Conservation (phyloP, 2,329 filamentous ascomycete species). For the Colletotrichum lini region DNA sequence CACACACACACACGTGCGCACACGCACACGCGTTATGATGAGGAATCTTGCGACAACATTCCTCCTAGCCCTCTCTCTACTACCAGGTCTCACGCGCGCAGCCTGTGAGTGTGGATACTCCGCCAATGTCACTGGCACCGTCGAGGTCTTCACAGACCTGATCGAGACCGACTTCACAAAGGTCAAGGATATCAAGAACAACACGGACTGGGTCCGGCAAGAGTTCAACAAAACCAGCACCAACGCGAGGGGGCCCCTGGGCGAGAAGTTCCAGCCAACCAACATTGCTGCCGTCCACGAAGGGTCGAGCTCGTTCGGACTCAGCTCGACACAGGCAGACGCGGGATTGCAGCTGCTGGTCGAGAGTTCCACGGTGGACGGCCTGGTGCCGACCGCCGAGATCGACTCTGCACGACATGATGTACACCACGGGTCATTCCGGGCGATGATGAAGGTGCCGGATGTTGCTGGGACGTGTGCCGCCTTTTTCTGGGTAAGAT, state of each 20-base stretch:
- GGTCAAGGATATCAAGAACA: slow-evolving; percentile 60
- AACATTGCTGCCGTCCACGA: slow-evolving; percentile 69
- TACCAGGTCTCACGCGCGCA: slow-evolving; percentile 21
- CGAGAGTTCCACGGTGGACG: slow-evolving; percentile 58
- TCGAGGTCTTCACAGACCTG: slow-evolving; percentile 74
- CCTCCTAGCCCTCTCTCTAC: slow-evolving; percentile 36
- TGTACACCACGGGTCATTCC: slow-evolving; percentile 78
- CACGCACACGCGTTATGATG: slow-evolving; percentile 15
- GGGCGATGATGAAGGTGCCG: slow-evolving; percentile 76
- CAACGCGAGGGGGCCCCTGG: slow-evolving; percentile 74
- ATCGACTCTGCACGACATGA: slow-evolving; percentile 73
- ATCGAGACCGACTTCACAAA: slow-evolving; percentile 81
- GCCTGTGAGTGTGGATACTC: slow-evolving; percentile 83
- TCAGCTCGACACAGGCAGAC: slow-evolving; percentile 59
- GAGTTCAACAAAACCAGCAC: slow-evolving; percentile 74
- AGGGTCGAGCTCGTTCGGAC: slow-evolving; percentile 55
- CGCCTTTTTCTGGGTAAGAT: slow-evolving; percentile 82
- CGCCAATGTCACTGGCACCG: slow-evolving; percentile 60
- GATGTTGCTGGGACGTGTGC: slow-evolving; percentile 77
- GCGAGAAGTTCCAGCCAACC: slow-evolving; percentile 70
- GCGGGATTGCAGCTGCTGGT: slow-evolving; percentile 73
- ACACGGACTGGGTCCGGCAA: slow-evolving; percentile 76
- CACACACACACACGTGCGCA: not conserved
- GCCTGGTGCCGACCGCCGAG: slow-evolving; percentile 74
- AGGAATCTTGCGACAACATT: not conserved